Evolutionary conservation across 108 stramenopile genomes (phyloP).

Genomic region (Mayamaea pseudoterrestris): DNA sequence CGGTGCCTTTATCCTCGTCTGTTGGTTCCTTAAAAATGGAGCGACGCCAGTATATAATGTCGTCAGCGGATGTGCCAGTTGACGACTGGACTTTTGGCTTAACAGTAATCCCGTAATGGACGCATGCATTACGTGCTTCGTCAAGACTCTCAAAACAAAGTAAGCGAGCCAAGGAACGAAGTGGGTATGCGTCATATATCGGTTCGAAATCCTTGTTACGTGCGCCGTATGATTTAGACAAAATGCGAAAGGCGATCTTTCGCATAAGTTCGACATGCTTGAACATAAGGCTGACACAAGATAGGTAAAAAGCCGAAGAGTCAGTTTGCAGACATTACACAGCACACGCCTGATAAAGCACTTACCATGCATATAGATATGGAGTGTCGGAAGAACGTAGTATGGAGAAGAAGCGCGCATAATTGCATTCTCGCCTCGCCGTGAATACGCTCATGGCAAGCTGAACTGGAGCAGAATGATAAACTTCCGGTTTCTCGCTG

Average conservation of each 20-base stretch:
- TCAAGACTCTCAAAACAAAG: conserved; percentile 74
- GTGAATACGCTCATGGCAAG: conserved; percentile 74
- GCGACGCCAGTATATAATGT: conserved; percentile 54
- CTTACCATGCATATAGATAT: conserved; percentile 61
- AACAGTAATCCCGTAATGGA: conserved; percentile 68
- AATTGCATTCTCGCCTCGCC: conserved; percentile 74
- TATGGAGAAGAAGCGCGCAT: conserved; percentile 70
- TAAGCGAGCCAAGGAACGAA: conserved; percentile 39
- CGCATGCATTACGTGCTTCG: conserved; percentile 63
- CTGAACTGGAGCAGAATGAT: conserved; percentile 71
- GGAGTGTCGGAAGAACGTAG: conserved; percentile 52
- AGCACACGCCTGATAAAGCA: conserved; percentile 54
- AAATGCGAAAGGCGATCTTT: conserved; percentile 57
- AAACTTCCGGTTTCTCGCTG: conserved; percentile 51
- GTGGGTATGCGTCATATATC: conserved; percentile 68
- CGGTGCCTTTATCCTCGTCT: conserved; percentile 59
- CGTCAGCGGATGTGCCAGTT: conserved; percentile 2
- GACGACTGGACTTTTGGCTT: conserved; percentile 19
- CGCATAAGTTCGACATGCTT: conserved; percentile 82
- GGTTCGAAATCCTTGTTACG: conserved; percentile 49
- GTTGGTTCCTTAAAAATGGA: conserved; percentile 55
- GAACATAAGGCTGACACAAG: conserved; percentile 88
- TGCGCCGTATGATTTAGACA: conserved; percentile 65
- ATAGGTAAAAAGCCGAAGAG: no score
- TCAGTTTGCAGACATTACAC: no score